Evolutionary conservation across 257 asterid genomes (phyloP).

Genomic region (Gardenia jasminoides): DNA sequence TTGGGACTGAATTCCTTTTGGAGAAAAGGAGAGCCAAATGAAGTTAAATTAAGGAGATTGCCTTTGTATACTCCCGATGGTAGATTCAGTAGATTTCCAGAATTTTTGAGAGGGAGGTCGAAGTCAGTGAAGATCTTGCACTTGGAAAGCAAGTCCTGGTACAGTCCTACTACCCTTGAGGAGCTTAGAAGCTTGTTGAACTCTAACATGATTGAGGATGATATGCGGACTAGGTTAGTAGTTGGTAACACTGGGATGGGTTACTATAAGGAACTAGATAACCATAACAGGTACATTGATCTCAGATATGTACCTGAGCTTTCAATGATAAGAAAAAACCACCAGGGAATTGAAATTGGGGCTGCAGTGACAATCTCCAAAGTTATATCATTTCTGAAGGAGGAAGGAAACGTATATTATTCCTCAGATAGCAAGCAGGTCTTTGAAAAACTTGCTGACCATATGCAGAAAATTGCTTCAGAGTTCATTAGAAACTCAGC

Average conservation of each 20-base stretch:
- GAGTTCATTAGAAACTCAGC: constrained; percentile 56
- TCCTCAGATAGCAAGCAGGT: constrained; percentile 28
- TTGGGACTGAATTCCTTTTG: constrained; percentile 63
- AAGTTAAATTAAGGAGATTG: constrained; percentile 30
- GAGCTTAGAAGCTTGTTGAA: constrained; percentile 52
- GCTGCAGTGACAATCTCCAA: constrained; percentile 56
- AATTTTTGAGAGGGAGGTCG: constrained; percentile 28
- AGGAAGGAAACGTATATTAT: constrained; percentile 13
- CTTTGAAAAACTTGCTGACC: constrained; percentile 48
- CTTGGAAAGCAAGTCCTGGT: constrained; percentile 54
- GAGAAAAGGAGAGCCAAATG: constrained; percentile 45
- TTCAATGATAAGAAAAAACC: constrained; percentile 37
- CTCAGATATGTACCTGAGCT: constrained; percentile 53
- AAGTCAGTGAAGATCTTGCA: constrained; percentile 27
- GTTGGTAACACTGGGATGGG: constrained; percentile 72
- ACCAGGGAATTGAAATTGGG: constrained; percentile 55
- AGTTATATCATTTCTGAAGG: constrained; percentile 43
- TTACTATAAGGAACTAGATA: constrained; percentile 51
- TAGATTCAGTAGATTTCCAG: constrained; percentile 30
- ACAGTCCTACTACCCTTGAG: constrained; percentile 46
- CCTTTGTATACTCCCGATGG: constrained; percentile 43
- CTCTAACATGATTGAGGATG: constrained; percentile 30
- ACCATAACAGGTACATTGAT: constrained; percentile 46
- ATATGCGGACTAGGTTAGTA: constrained; percentile 34
- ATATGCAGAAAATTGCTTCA: constrained; percentile 65